Conservation (phyloP, 139 green algal genomes). For the Edaphochlamys debaryana region DNA sequence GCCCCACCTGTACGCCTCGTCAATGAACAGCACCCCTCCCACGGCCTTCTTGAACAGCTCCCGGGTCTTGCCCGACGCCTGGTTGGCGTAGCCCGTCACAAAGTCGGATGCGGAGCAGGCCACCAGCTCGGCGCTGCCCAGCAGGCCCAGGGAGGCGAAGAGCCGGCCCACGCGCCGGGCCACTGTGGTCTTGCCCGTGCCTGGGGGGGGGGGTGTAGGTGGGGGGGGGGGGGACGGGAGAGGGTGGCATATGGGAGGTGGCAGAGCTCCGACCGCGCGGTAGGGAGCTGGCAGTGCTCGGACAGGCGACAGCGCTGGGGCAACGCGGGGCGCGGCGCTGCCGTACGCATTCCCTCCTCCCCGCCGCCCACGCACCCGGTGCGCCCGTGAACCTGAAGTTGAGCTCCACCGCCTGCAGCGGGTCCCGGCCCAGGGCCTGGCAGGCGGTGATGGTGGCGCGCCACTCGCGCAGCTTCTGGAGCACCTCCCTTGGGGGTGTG, state of each 20-base stretch:
- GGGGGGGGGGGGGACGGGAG: no score
- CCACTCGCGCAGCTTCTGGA: conserved; percentile 55
- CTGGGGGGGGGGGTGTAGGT: conserved; percentile 33
- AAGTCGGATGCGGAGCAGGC: conserved; percentile 57
- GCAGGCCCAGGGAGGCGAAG: conserved; percentile 56
- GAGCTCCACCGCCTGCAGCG: conserved; percentile 55
- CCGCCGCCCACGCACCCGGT: no score
- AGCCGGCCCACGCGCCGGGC: conserved; percentile 55
- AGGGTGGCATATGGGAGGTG: no score
- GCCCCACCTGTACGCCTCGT: conserved; percentile 65
- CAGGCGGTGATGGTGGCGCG: conserved; percentile 51
- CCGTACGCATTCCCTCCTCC: no score
- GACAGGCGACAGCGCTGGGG: no score
- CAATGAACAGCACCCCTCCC: conserved; percentile 63
- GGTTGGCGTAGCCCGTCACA: conserved; percentile 54
- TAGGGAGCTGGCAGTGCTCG: no score
- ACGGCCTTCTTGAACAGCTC: conserved; percentile 55
- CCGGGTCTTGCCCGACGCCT: conserved; percentile 53
- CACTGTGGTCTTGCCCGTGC: conserved; percentile 67
- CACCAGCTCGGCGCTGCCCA: conserved; percentile 39
- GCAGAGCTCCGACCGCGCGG: no score
- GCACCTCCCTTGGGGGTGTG: conserved; percentile 47
- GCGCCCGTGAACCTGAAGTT: conserved; percentile 53
- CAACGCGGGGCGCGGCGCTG: no score
- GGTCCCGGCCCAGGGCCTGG: conserved; percentile 51